Evolutionary conservation across 2,329 filamentous ascomycete genomes (phyloP).

Genomic region (Kalmusia sp.): DNA sequence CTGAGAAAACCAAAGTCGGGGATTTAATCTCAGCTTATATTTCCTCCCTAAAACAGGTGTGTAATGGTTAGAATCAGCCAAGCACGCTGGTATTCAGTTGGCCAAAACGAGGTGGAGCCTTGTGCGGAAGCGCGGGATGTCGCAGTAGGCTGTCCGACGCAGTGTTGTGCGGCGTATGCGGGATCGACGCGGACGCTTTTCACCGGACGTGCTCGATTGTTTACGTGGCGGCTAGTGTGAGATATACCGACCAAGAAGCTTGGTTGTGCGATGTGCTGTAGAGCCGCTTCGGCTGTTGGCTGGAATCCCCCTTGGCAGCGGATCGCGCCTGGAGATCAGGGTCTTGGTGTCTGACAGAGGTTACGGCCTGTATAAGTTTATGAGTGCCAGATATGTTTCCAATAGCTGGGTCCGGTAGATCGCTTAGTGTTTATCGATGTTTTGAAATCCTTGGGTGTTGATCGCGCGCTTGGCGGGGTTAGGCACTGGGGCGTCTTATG

Average conservation of each 20-base stretch:
- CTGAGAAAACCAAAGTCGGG: constrained; percentile 16
- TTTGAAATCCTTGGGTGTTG: constrained; percentile 31
- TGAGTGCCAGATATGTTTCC: constrained; percentile 29
- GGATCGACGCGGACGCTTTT: constrained; percentile 23
- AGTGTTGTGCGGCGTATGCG: constrained; percentile 19
- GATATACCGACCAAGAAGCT: constrained; percentile 28
- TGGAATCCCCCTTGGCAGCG: constrained; percentile 32
- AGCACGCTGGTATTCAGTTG: constrained; percentile 16
- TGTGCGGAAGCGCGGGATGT: constrained; percentile 39
- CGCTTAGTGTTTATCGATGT: constrained; percentile 29
- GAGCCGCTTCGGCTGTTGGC: constrained; percentile 25
- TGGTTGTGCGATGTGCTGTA: constrained; percentile 22
- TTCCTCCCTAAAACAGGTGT: constrained; percentile 17
- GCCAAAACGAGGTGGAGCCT: constrained; percentile 20
- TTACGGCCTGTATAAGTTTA: constrained; percentile 23
- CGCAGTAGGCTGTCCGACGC: constrained; percentile 30
- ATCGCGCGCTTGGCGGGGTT: constrained; percentile 28
- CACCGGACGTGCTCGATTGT: constrained; percentile 30
- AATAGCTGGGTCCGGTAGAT: constrained; percentile 27
- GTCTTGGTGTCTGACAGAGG: constrained; percentile 26
- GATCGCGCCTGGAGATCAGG: constrained; percentile 19
- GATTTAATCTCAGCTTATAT: constrained; percentile 21
- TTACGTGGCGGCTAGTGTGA: constrained; percentile 32
- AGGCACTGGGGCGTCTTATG: constrained; percentile 32
- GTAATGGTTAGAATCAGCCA: constrained; percentile 13